A percentile compares a stretch with the other conserved stretches of the same genome.
Conservation (phyloP, 2,329 filamentous ascomycete species). For the Lachnellula willkommii region DNA sequence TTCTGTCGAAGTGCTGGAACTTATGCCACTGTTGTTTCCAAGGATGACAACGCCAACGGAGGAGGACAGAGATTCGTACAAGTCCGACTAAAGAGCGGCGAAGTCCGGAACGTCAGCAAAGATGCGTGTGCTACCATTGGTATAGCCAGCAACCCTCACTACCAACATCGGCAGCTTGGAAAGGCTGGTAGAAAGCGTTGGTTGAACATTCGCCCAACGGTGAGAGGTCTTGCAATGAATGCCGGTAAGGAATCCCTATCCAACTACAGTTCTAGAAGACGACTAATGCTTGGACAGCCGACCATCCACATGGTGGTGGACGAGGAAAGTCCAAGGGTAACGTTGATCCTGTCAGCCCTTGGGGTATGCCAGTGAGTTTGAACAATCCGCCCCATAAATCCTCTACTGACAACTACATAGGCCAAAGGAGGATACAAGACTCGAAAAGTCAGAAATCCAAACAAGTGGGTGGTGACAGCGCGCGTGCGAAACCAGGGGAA, state of each 20-base stretch:
- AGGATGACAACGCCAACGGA: conserved; percentile 69
- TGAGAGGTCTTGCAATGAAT: conserved; percentile 98
- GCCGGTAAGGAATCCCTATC: conserved; percentile 54
- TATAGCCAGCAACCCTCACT: conserved; percentile 86
- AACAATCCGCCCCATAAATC: neutral
- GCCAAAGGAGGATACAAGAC: conserved; percentile 91
- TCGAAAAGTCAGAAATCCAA: conserved; percentile 78
- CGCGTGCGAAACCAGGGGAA: conserved; percentile 87
- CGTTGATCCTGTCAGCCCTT: conserved; percentile 87
- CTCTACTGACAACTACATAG: conserved; percentile 36
- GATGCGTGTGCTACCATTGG: conserved; percentile 94
- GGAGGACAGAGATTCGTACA: conserved; percentile 71
- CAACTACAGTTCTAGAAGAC: conserved; percentile 7
- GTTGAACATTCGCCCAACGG: conserved; percentile 90
- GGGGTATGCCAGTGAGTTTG: conserved; percentile 82
- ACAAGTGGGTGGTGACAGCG: conserved; percentile 83
- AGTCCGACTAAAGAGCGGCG: conserved; percentile 84
- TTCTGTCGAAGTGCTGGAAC: conserved; percentile 95
- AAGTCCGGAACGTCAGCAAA: conserved; percentile 81
- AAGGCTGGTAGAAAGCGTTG: conserved; percentile 92
- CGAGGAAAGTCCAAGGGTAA: conserved; percentile 99
- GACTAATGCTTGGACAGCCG: conserved; percentile 46
- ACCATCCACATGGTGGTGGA: conserved; percentile 98
- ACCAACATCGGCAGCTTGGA: conserved; percentile 84
- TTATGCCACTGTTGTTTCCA: conserved; percentile 80